Conservation (phyloP, 78 protist genomes). For the Emiliania huxleyi region DNA sequence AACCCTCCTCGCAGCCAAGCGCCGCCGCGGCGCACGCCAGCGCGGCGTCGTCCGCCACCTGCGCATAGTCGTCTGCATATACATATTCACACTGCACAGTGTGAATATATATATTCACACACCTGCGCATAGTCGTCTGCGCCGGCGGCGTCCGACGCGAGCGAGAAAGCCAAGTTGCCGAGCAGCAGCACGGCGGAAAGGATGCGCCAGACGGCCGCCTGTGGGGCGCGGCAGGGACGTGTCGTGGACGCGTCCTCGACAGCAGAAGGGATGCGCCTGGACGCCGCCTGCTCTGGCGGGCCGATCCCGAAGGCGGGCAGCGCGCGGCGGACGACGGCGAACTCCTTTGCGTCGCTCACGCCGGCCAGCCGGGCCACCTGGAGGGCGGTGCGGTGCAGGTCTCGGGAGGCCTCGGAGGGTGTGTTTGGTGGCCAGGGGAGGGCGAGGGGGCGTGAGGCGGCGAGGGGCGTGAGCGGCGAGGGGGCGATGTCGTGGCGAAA, state of each 20-base stretch:
- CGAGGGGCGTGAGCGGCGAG: no score
- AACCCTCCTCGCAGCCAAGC: background rate
- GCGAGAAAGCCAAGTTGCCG: background rate
- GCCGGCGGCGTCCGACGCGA: background rate
- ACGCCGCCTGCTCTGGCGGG: background rate
- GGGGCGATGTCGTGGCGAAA: no score
- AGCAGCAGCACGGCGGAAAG: background rate
- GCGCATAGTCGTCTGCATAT: background rate
- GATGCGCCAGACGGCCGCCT: background rate
- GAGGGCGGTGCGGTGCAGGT: no score
- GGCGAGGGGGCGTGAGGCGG: no score
- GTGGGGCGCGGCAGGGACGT: no score
- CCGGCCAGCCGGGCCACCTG: background rate
- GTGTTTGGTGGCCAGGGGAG: no score
- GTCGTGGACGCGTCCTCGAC: no score
- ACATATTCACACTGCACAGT: no score
- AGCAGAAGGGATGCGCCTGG: background rate
- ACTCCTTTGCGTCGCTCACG: background rate
- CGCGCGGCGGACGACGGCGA: background rate
- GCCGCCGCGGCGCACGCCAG: background rate
- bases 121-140: background rate
- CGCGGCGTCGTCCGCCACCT: background rate
- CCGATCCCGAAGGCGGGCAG: background rate
- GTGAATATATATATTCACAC: no score
- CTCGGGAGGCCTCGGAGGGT: no score